Evolutionary conservation across 2,329 filamentous ascomycete species (phyloP).

Genomic region (Fusarium chlamydosporum): DNA sequence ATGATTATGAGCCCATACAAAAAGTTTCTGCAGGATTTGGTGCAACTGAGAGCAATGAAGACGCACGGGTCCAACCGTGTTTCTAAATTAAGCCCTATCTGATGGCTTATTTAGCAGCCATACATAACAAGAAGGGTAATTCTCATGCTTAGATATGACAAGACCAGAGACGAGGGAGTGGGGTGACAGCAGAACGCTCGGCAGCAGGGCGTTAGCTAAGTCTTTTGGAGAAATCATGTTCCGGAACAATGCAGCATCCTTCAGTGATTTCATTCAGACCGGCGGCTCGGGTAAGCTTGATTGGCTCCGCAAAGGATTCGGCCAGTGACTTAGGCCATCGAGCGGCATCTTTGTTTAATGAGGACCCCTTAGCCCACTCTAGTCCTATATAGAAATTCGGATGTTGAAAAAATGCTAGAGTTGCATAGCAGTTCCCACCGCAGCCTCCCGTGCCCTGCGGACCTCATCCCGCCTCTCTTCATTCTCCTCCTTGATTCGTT

Average conservation of each 20-base stretch:
- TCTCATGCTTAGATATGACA: conserved; percentile 8
- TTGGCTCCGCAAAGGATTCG: conserved; percentile 8
- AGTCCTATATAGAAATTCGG: conserved; percentile 7
- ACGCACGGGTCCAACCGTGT: conserved; percentile 11
- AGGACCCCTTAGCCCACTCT: conserved; percentile 5
- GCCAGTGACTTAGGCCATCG: conserved; percentile 10
- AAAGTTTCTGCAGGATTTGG: conserved; percentile 18
- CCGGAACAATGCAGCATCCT: not conserved
- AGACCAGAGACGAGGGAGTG: conserved; percentile 8
- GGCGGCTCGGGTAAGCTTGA: conserved; percentile 2
- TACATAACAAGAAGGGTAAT: conserved; percentile 9
- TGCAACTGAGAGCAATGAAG: conserved; percentile 2
- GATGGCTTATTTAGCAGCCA: conserved; percentile 8
- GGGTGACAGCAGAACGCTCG: conserved; percentile 8
- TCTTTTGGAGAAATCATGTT: not conserved
- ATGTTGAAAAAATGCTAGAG: conserved; percentile 48
- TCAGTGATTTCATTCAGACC: not conserved
- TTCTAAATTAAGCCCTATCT: not conserved
- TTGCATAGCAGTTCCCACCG: conserved; percentile 71
- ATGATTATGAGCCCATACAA: conserved; percentile 4
- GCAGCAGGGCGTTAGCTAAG: conserved; percentile 6
- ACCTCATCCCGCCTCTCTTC: conserved; percentile 70
- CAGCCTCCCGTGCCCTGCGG: conserved; percentile 69
- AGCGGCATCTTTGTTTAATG: conserved; percentile 18
- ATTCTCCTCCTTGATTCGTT: conserved; percentile 73